A percentile compares a stretch with the other conserved stretches of the same genome.
phyloP scores from a whole-genome alignment of 176 grass and related monocot species.

The Raddia distichophylla region DNA sequence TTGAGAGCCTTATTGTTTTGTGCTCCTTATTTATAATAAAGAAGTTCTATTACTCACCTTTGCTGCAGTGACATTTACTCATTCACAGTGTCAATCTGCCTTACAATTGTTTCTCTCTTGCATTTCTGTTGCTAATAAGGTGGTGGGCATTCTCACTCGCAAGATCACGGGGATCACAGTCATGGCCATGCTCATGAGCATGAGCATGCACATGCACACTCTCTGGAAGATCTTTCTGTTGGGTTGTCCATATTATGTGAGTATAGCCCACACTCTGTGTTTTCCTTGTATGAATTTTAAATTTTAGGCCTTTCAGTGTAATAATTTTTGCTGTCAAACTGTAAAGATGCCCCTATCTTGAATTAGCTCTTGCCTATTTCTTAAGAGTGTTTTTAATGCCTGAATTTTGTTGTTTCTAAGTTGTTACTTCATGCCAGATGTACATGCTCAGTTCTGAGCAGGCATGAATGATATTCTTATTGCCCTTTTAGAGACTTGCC shows the following conservation, averaged over 20 bases:
- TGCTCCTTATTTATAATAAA: neutral
- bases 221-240: constrained; percentile 93
- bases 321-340: neutral
- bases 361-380: constrained; percentile 4
- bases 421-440: neutral
- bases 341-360: neutral
- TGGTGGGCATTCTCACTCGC: constrained; percentile 77
- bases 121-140: constrained; percentile 52
- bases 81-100: neutral
- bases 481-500: neutral
- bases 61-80: neutral
- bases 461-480: neutral
- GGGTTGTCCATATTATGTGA: constrained; percentile 93
- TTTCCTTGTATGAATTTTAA: constrained; percentile 4
- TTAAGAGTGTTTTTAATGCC: neutral
- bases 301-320: neutral
- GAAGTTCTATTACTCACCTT: neutral
- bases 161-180: constrained; percentile 63
- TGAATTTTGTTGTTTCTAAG: constrained; percentile 17
- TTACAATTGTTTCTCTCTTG: constrained; percentile 17
- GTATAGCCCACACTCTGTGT: constrained; percentile 41
- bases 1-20: neutral
- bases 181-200: constrained; percentile 69
- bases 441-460: neutral
- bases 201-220: constrained; percentile 82